Conservation (phyloP, 78 protist genomes). For the Goniomonas avonlea region DNA sequence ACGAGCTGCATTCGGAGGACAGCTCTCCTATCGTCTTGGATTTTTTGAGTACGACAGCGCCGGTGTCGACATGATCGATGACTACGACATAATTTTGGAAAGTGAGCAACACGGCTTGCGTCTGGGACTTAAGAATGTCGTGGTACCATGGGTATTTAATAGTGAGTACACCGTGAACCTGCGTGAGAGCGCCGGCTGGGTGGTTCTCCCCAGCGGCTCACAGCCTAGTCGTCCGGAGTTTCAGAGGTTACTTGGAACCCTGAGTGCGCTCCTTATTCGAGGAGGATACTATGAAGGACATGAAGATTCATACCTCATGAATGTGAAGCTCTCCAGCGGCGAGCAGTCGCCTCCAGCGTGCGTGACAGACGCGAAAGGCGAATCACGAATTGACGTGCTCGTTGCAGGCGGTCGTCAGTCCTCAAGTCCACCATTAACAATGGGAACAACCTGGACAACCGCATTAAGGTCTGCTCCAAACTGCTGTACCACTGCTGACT, state of each 20-base stretch:
- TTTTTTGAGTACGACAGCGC: constrained; percentile 18
- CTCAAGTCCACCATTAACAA: too few species aligned
- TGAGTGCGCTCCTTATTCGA: not conserved
- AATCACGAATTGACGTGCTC: too few species aligned
- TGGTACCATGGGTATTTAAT: not conserved
- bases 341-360: too few species aligned
- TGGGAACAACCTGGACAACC: too few species aligned
- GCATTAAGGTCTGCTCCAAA: too few species aligned
- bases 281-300: constrained; percentile 9
- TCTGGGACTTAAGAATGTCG: not conserved
- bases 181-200: constrained; percentile 2
- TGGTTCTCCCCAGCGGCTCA: not conserved
- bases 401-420: too few species aligned
- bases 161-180: not conserved
- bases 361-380: too few species aligned
- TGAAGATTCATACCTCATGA: constrained; percentile 18
- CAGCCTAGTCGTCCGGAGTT: constrained; percentile 12
- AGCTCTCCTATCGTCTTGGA: not conserved
- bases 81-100: not conserved
- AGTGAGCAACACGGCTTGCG: not conserved
- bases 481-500: too few species aligned
- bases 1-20: not conserved
- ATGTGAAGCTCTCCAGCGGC: not conserved
- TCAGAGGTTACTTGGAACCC: not conserved
- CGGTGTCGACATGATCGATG: not conserved